phyloP scores from a whole-genome alignment of 306 rosid genomes.

The Carpinus fangiana region DNA sequence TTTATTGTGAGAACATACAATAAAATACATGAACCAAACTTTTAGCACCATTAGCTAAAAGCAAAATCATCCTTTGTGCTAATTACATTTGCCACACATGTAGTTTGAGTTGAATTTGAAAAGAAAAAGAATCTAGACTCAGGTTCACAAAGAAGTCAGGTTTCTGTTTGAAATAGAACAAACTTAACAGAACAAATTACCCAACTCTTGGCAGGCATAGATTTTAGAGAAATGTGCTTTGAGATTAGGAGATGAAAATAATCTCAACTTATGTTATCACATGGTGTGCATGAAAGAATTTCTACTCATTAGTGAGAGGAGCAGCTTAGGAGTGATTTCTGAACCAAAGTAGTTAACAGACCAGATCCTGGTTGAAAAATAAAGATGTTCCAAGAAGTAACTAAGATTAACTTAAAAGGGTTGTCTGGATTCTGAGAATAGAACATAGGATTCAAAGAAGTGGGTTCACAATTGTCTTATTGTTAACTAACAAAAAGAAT shows the following conservation, averaged over 20 bases:
- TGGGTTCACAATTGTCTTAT: neutral
- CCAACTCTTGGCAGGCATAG: neutral
- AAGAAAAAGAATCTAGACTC: neutral
- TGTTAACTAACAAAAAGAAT: neutral
- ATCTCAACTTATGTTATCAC: neutral
- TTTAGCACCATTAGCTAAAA: no score
- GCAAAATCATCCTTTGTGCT: no score
- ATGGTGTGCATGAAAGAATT: neutral
- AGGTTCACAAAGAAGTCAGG: neutral
- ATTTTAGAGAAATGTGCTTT: neutral
- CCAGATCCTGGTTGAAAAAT: neutral
- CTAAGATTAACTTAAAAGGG: neutral
- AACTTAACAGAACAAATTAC: neutral
- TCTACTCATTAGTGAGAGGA: neutral
- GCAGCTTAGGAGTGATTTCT: neutral
- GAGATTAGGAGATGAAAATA: neutral
- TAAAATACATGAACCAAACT: no score
- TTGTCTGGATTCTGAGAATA: neutral
- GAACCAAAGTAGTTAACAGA: neutral
- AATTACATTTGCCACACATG: no score
- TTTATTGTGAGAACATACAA: no score
- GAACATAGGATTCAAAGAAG: neutral
- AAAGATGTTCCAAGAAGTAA: neutral
- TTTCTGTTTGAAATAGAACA: neutral
- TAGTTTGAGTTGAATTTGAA: no score